phyloP scores from a whole-genome alignment of 2,329 filamentous ascomycete species.

The Colletotrichum acutatum region DNA sequence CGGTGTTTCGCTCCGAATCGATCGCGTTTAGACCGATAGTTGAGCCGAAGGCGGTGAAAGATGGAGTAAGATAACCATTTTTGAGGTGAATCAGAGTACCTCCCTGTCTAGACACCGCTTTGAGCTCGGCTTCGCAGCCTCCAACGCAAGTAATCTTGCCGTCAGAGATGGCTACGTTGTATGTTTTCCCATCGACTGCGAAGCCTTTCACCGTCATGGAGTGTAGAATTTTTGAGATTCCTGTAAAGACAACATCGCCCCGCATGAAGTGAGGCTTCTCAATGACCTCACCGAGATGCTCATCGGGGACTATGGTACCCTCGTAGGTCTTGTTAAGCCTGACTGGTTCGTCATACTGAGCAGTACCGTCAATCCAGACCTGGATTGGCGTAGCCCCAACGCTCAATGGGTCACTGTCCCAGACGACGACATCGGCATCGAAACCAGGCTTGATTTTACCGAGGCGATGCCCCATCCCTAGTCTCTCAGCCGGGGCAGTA shows the following conservation, averaged over 20 bases:
- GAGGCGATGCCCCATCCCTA: slow-evolving; percentile 66
- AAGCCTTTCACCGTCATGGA: slow-evolving; percentile 46
- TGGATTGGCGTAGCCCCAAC: slow-evolving; percentile 69
- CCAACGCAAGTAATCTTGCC: slow-evolving; percentile 70
- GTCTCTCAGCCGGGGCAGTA: slow-evolving; percentile 65
- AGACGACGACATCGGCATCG: slow-evolving; percentile 70
- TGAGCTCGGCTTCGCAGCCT: slow-evolving; percentile 57
- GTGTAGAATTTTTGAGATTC: slow-evolving; percentile 63
- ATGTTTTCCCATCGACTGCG: slow-evolving; percentile 45
- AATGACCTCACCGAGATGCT: slow-evolving; percentile 50
- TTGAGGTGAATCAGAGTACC: slow-evolving; percentile 57
- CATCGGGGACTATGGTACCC: slow-evolving; percentile 50
- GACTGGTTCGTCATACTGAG: slow-evolving; percentile 66
- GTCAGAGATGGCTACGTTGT: slow-evolving; percentile 61
- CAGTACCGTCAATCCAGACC: slow-evolving; percentile 72
- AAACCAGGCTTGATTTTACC: slow-evolving; percentile 71
- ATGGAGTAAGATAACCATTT: slow-evolving; percentile 68
- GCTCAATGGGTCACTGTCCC: slow-evolving; percentile 72
- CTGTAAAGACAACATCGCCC: slow-evolving; percentile 63
- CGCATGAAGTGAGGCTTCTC: slow-evolving; percentile 50
- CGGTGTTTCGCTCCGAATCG: slow-evolving; percentile 64
- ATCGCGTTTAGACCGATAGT: slow-evolving; percentile 72
- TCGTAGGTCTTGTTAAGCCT: slow-evolving; percentile 61
- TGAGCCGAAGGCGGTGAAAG: slow-evolving; percentile 71
- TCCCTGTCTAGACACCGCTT: slow-evolving; percentile 45